Base-by-base conservation (phyloP, 176 grass and related monocot species). In the Rhynchospora breviuscula region DNA sequence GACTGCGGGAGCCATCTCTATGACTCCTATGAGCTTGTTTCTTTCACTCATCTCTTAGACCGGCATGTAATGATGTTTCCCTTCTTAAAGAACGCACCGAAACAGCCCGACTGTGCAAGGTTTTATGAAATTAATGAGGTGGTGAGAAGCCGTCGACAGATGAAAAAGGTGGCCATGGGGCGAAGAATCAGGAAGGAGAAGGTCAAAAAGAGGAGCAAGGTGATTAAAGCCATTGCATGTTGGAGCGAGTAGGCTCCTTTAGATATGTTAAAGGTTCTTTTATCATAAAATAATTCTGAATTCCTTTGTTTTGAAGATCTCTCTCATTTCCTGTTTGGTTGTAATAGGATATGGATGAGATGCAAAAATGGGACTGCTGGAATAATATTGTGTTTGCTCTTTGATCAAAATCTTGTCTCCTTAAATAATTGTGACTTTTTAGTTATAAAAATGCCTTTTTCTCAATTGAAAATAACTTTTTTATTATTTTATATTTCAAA, bases 1-100 rank as follows among this genome's bases (percentile, higher is more conserved):
- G 79, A 81, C 22, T 81, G 79, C 35, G 79, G 31, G 4, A 81
- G 56, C 61, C 79, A 21, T 66, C 79, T 81, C n/a, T 81, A 81
- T 0, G 79, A 81, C 79, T 81, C 79, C 5, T 81, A 63, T 3
- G 59, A 81, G 58, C 79, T 63, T 0, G 79, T 81, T 40, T 12
- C 26, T 80, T 22, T 80, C 51, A 61, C 54, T 40, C 54, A 80
- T 48, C 4, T 80, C 8, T 14, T 81, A 22, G 79, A 81, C 44
- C 35, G 59, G 56, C 59, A 81, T 62, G 79, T 81, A 64, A 81
- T 65, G 35, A 13, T 63, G 40, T 44, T 47, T 51, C 79, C 79
- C 19, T 81, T 81, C 57, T 63, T 25, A 62, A 64, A 65, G 57
- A 63, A 29, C 48, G 3, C 57, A 22, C 8, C 59, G 0, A 46